These are phyloP conservation scores for Aspergillus sergii DNA, from an alignment of 2,329 filamentous ascomycete species.

Conservation along the genomic window DNA sequence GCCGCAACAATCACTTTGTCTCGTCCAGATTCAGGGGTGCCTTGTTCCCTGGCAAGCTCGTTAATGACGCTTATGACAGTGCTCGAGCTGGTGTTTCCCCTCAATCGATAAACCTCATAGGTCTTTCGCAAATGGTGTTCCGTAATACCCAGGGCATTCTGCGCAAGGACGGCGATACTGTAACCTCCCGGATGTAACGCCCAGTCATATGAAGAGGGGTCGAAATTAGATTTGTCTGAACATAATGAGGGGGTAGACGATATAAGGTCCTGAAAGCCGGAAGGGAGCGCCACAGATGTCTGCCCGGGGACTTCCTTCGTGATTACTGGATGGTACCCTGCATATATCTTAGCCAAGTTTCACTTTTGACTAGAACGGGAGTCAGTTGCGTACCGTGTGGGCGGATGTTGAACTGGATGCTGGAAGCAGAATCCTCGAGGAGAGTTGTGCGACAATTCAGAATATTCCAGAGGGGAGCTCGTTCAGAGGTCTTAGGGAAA, in stretches of 20 bases:
- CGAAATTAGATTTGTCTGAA: neutral
- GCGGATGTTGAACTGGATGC: neutral
- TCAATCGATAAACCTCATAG: neutral
- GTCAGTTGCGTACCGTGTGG: neutral
- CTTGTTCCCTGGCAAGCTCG: neutral
- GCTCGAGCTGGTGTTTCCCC: slow-evolving; percentile 1
- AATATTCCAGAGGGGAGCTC: neutral
- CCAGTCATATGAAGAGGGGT: slow-evolving; percentile 1
- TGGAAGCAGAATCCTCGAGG: neutral
- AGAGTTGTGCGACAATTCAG: neutral
- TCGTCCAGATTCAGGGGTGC: neutral
- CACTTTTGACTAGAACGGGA: neutral
- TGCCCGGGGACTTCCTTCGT: neutral
- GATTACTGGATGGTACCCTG: neutral
- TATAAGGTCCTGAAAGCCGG: neutral
- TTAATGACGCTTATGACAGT: slow-evolving; percentile 4
- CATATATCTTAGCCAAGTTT: neutral
- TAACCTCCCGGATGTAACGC: slow-evolving; percentile 5
- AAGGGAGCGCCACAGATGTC: neutral
- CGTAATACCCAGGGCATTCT: neutral
- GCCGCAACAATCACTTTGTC: neutral
- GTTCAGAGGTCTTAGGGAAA: neutral
- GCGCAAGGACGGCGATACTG: neutral
- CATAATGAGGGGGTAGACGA: neutral
- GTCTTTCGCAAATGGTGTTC: neutral